These are phyloP conservation scores for Hypocrella siamensis DNA, from an alignment of 2,329 filamentous ascomycete genomes.

Conservation along the genomic window DNA sequence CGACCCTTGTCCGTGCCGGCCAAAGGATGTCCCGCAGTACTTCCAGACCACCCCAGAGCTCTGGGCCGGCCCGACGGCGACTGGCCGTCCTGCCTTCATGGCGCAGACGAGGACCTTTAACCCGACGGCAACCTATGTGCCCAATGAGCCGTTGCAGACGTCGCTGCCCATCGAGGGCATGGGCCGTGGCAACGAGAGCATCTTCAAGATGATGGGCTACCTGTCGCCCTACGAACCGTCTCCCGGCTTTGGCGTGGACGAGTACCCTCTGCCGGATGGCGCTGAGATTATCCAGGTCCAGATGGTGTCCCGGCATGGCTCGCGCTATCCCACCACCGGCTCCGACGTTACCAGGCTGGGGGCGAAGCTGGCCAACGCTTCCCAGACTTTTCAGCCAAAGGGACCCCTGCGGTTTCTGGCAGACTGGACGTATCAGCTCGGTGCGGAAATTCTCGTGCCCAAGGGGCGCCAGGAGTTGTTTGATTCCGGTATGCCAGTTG, in stretches of 20 bases:
- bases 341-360: slow-evolving; percentile 40
- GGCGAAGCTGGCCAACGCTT: slow-evolving; percentile 37
- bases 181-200: slow-evolving; percentile 40
- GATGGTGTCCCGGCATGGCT: slow-evolving; percentile 60
- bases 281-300: slow-evolving; percentile 54
- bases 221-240: slow-evolving; percentile 56
- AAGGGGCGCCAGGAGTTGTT: slow-evolving; percentile 60
- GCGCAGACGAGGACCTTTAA: slow-evolving; percentile 55
- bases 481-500: slow-evolving; percentile 31
- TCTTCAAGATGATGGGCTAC: slow-evolving; percentile 54
- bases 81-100: slow-evolving; percentile 52
- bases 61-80: slow-evolving; percentile 52
- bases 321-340: slow-evolving; percentile 52
- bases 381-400: slow-evolving; percentile 36
- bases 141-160: slow-evolving; percentile 57
- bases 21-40: slow-evolving; percentile 39
- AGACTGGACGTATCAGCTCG: slow-evolving; percentile 52
- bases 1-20: slow-evolving; percentile 14
- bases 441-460: slow-evolving; percentile 55
- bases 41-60: slow-evolving; percentile 46
- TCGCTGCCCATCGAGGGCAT: slow-evolving; percentile 48
- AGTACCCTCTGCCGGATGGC: slow-evolving; percentile 50
- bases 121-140: slow-evolving; percentile 48
- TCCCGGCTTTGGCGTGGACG: slow-evolving; percentile 58
- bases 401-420: slow-evolving; percentile 51